Evolutionary conservation across 306 rosid genomes (phyloP), one percentile per base, ranked within the genome.

Genomic region (Vigna trinervia): DNA sequence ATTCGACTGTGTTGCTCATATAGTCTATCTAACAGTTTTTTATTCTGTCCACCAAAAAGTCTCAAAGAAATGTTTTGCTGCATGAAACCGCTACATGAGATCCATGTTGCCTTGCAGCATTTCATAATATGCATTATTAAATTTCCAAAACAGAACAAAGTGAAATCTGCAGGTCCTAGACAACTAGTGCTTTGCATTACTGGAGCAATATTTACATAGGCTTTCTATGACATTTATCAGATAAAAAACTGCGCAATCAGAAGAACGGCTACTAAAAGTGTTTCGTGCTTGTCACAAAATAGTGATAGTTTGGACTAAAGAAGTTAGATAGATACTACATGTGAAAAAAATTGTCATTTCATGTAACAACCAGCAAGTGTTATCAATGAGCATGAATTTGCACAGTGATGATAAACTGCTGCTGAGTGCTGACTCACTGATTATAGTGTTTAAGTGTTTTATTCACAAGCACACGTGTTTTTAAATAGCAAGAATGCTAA

Each of bases 321-420:
- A 45, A 78, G 34, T 30, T 39, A 67, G 39, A 73, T 30, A 36
- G 12, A 34, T 62, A 62, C 7, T 43, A 8, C 12, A 26, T 26
- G 28, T 26, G 28, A 26, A 26, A 26, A 26, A 26, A 26, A 32
- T 3, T 61, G 46, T 8, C 6, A 60, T 60, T 60, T 63, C 79
- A 73, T 53, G 72, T 59, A 79, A 79, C 39, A 80, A 43, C 43
- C 32, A 53, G 50, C 43, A 34, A 51, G 30, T 63, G 73, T 22
- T 62, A 36, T 19, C 12, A 6, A 41, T n/a, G 10, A 45, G 74
- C 61, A 45, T 64, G 19, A 67, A 43, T 14, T 54, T 68, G 26
- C 14, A 6, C 22, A 54, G 47, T 64, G 63, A 17, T 38, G 17
- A n/a, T 17, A 48, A 76, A 36, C 38, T 22, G 50, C 30, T 56